Conservation (phyloP, 768 basidiomycete species). For the Lactifluus rugatus region DNA sequence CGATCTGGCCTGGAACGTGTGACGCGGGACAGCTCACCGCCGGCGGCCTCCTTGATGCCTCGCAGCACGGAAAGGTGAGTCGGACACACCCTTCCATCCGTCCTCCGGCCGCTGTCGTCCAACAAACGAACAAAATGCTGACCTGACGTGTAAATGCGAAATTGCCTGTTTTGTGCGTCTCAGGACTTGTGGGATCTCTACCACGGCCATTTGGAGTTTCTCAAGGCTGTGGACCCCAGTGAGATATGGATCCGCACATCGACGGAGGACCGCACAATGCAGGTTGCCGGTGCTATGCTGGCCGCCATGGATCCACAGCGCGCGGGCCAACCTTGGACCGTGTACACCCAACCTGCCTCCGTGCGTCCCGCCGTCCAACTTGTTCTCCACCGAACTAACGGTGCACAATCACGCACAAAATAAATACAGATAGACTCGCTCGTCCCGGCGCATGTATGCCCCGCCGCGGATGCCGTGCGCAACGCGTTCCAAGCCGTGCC, state of each 20-base stretch:
- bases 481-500: slow-evolving; percentile 35
- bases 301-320: slow-evolving; percentile 35
- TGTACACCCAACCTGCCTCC: slow-evolving; percentile 34
- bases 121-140: not conserved
- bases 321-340: slow-evolving; percentile 28
- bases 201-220: slow-evolving; percentile 29
- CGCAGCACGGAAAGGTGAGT: slow-evolving; percentile 34
- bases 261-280: slow-evolving; percentile 38
- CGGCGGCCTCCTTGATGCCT: slow-evolving; percentile 35
- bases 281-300: slow-evolving; percentile 37
- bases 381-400: not conserved
- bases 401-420: not conserved
- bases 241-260: slow-evolving; percentile 38
- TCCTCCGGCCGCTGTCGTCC: too few species aligned
- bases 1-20: slow-evolving; percentile 41
- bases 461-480: slow-evolving; percentile 32
- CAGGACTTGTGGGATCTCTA: slow-evolving; percentile 43
- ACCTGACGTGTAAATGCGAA: not conserved
- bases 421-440: slow-evolving; percentile 37
- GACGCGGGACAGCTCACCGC: slow-evolving; percentile 39
- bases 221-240: slow-evolving; percentile 27
- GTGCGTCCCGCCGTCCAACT: slow-evolving; percentile 23
- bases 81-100: too few species aligned
- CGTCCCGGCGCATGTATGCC: slow-evolving; percentile 37
- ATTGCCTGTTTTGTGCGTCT: not conserved